Base-by-base conservation (phyloP, 2,329 filamentous ascomycete genomes). In the Fusarium sp. region DNA sequence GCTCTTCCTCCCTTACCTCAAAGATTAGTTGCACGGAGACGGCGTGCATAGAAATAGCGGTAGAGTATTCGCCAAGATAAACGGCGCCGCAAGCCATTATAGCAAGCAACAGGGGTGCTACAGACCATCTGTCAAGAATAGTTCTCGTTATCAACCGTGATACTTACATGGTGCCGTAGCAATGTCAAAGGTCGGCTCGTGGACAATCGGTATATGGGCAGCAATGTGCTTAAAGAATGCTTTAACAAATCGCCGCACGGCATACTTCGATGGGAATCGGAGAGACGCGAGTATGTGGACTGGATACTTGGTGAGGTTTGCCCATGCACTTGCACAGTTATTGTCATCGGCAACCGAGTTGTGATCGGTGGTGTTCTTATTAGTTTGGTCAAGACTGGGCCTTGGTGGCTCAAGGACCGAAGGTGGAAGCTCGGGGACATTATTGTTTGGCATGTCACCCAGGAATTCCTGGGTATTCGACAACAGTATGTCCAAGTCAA, bases 261-360 rank as follows among this genome's bases (percentile, higher is more conserved):
- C 53, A 48, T 57, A 57, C 27, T 57, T 57, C 5, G 53, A 57
- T 47, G 53, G 53, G 23, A 57, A 57, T 36, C 41, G 41, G 30
- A 57, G 41, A 27, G 53, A 57, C 31, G 41, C 53, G 41, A 57
- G 41, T 18, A 57, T 57, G 18, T 57, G n/a, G 31, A 30, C 53
- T 9, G 41, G 53, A 18, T 48, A 57, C 11, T 57, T 57, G 18
- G 41, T 34, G 34, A 48, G 41, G 41, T 57, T 57, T 44, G 53
- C 53, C 53, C 53, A 57, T 11, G 31, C 41, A 16, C 43, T 57
- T 44, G 43, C 53, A 16, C 41, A 57, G 27, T 47, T 57, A 30
- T 47, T 40, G 13, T 57, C 53, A 41, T 57, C 43, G 15, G 18
- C 13, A 31, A 47, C 53, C 13, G 39, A 44, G 13, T 47, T 48